Evolutionary conservation across 352 stramenopile species (phyloP).

Genomic region (Phytophthora idaei): DNA sequence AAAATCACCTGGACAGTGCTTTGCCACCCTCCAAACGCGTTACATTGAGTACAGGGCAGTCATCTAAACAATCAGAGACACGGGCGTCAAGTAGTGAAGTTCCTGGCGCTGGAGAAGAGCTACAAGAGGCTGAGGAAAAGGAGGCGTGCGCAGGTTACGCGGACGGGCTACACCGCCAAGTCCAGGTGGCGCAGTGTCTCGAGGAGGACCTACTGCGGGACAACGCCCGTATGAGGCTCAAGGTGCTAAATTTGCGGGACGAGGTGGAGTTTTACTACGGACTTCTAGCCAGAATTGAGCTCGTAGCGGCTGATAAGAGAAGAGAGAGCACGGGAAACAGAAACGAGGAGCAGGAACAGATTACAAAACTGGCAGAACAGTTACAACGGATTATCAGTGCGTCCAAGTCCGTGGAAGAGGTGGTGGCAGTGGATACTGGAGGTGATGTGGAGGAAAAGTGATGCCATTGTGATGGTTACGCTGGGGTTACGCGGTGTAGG

Average conservation of each 20-base stretch:
- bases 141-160: constrained; percentile 15
- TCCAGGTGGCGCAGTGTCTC: constrained; percentile 43
- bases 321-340: constrained; percentile 2
- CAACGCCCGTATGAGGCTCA: constrained; percentile 54
- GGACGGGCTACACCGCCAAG: constrained; percentile 34
- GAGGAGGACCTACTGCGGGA: constrained; percentile 52
- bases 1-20: constrained; percentile 1
- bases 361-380: constrained; percentile 23
- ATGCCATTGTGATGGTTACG: constrained; percentile 4
- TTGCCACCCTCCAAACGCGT: constrained; percentile 24
- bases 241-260: constrained; percentile 42
- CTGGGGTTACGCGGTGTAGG: constrained; percentile 7
- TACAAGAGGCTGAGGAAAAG: constrained; percentile 15
- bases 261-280: constrained; percentile 66
- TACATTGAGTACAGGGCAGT: constrained; percentile 7
- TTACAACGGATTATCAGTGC: constrained; percentile 45
- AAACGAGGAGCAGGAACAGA: constrained; percentile 2
- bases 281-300: constrained; percentile 50
- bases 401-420: constrained; percentile 37
- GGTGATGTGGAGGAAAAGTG: background rate
- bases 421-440: background rate
- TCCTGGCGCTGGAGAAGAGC: constrained; percentile 7
- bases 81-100: background rate
- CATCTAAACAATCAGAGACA: background rate
- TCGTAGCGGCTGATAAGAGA: constrained; percentile 23